Conservation (phyloP, 2,329 filamentous ascomycete species). For the Westerdykella aurantiaca region DNA sequence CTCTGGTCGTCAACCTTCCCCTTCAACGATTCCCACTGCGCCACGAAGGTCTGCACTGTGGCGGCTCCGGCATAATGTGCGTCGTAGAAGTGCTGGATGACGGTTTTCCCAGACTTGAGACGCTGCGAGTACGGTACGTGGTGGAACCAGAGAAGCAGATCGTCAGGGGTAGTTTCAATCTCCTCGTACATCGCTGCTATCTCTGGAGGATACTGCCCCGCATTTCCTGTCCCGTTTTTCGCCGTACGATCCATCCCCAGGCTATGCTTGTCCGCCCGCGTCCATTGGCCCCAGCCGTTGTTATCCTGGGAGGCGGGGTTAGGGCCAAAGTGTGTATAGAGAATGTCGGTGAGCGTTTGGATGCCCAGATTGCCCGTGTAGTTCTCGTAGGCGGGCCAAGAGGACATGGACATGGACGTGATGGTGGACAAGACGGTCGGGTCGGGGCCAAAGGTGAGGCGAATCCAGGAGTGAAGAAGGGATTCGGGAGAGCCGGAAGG, state of each 20-base stretch:
- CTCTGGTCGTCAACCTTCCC: slow-evolving; percentile 56
- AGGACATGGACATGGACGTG: slow-evolving; percentile 59
- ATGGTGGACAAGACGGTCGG: slow-evolving; percentile 53
- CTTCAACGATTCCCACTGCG: slow-evolving; percentile 50
- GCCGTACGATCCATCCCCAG: slow-evolving; percentile 70
- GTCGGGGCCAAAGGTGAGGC: slow-evolving; percentile 58
- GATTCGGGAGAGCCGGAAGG: slow-evolving; percentile 45
- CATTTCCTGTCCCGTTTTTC: slow-evolving; percentile 59
- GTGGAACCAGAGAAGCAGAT: slow-evolving; percentile 68
- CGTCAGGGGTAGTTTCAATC: slow-evolving; percentile 58
- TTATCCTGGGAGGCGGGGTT: slow-evolving; percentile 61
- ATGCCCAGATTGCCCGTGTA: slow-evolving; percentile 68
- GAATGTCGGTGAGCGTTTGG: slow-evolving; percentile 63
- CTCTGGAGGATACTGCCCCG: slow-evolving; percentile 61
- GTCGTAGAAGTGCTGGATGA: slow-evolving; percentile 63
- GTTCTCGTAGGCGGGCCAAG: slow-evolving; percentile 66
- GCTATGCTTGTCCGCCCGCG: slow-evolving; percentile 53
- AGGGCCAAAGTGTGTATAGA: slow-evolving; percentile 62
- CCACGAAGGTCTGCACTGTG: slow-evolving; percentile 55
- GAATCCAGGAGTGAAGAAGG: slow-evolving; percentile 61
- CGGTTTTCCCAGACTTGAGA: slow-evolving; percentile 59
- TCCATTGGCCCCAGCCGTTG: slow-evolving; percentile 69
- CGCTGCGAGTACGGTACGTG: slow-evolving; percentile 62
- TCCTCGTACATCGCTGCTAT: slow-evolving; percentile 55
- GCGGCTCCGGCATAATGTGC: slow-evolving; percentile 56